A percentile compares a stretch with the other conserved stretches of the same genome.
These are phyloP conservation scores for Rhodocollybia butyracea DNA, from an alignment of 768 basidiomycete species.

Conservation along the genomic window DNA sequence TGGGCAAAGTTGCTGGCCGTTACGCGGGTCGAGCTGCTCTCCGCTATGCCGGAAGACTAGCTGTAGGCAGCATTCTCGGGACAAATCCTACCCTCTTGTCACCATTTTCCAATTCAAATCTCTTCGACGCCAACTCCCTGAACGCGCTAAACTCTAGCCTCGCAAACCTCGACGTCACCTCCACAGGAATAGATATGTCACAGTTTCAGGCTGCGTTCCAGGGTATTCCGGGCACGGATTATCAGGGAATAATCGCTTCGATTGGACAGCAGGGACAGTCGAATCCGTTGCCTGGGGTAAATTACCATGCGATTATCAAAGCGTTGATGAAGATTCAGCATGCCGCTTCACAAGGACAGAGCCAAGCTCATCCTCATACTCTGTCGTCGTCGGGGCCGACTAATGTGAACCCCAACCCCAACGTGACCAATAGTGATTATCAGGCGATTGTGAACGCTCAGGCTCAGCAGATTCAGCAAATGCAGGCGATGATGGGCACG, in stretches of 20 bases:
- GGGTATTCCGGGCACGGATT: conserved; percentile 29
- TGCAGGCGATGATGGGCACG: not conserved
- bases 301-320: conserved; percentile 18
- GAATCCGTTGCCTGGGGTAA: conserved; percentile 6
- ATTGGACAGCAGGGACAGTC: conserved; percentile 24
- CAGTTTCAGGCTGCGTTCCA: conserved; percentile 29
- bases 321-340: conserved; percentile 17
- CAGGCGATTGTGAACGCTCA: not conserved
- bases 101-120: not conserved
- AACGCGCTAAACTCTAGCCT: not conserved
- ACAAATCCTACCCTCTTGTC: not conserved
- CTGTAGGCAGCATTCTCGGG: not conserved
- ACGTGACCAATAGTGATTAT: not conserved
- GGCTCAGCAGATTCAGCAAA: not conserved
- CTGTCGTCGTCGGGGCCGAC: too few species aligned
- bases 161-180: conserved; percentile 4
- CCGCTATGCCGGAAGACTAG: not conserved
- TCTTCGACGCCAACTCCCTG: conserved; percentile 14
- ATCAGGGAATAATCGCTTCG: conserved; percentile 28
- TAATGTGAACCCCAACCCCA: not conserved
- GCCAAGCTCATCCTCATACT: not conserved
- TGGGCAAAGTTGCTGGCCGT: not conserved
- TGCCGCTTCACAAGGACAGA: conserved; percentile 4
- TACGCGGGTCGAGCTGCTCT: not conserved
- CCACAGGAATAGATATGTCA: conserved; percentile 15